Conservation (phyloP, 179 eudicot species). For the Nepenthes alata region DNA sequence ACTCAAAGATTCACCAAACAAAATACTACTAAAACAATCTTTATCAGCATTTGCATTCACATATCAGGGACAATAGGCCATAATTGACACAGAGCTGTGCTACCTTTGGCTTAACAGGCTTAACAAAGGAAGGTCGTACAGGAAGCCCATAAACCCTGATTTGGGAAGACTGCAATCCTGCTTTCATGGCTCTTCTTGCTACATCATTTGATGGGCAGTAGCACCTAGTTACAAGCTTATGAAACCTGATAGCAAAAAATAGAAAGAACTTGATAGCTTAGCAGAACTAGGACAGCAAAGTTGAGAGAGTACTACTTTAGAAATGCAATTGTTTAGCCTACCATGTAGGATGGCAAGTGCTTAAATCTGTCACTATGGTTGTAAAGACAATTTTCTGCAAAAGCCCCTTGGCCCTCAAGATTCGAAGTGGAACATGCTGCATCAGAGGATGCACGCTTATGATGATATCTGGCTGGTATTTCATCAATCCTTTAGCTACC, state of each 20-base stretch:
- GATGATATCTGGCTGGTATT: slow-evolving; percentile 89
- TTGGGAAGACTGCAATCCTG: slow-evolving; percentile 77
- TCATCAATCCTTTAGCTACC: slow-evolving; percentile 89
- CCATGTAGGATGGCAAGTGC: slow-evolving; percentile 99
- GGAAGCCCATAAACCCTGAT: slow-evolving; percentile 94
- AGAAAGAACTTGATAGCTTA: not conserved
- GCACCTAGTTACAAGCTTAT: slow-evolving; percentile 95
- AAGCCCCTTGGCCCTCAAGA: slow-evolving; percentile 78
- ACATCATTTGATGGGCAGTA: slow-evolving; percentile 94
- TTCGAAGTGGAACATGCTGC: slow-evolving; percentile 97
- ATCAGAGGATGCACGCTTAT: slow-evolving; percentile 96
- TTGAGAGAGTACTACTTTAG: not conserved
- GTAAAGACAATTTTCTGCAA: slow-evolving; percentile 83
- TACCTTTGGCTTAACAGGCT: slow-evolving; percentile 69
- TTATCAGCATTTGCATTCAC: not conserved
- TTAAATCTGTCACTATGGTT: slow-evolving; percentile 82
- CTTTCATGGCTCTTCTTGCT: slow-evolving; percentile 71
- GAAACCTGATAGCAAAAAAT: slow-evolving; percentile 48
- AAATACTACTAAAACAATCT: too few relatives aligned
- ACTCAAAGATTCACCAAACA: too few relatives aligned
- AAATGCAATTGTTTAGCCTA: slow-evolving; percentile 16
- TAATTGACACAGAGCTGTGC: slow-evolving; percentile 2
- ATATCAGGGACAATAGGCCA: not conserved
- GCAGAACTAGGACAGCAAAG: not conserved
- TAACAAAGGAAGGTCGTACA: slow-evolving; percentile 90